These are phyloP conservation scores for Cadophora malorum DNA, from an alignment of 2,329 filamentous ascomycete genomes.

Conservation along the genomic window DNA sequence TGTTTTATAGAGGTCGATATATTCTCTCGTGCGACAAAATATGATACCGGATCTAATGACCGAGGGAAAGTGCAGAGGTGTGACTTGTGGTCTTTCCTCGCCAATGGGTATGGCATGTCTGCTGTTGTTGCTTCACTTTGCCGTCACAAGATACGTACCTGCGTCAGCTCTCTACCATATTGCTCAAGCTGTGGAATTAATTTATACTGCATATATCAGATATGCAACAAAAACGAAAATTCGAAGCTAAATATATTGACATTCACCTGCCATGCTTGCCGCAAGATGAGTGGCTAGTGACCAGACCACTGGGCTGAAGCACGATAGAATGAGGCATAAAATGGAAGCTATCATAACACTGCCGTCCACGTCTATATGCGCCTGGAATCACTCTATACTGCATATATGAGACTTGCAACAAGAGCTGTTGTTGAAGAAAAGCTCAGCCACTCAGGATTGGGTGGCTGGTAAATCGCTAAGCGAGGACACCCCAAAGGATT, in stretches of 20 bases:
- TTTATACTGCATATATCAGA: constrained; percentile 14
- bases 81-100: too few species aligned
- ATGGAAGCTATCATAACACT: not conserved
- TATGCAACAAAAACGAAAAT: not conserved
- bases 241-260: not conserved
- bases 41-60: too few species aligned
- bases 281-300: not conserved
- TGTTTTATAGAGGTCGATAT: not conserved
- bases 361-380: not conserved
- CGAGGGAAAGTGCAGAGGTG: too few species aligned
- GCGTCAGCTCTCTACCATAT: not conserved
- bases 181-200: not conserved
- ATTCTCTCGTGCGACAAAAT: too few species aligned
- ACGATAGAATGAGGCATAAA: not conserved
- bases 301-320: not conserved
- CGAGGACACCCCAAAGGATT: too few species aligned
- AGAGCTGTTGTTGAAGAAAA: not conserved
- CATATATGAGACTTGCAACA: constrained; percentile 16
- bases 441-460: not conserved
- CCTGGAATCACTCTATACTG: not conserved
- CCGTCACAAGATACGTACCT: not conserved
- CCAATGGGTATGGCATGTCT: not conserved
- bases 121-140: not conserved
- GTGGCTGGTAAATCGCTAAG: not conserved
- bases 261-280: not conserved